Conservation (phyloP, 139 green algal genomes). For the Tetradesmus obliquus region DNA sequence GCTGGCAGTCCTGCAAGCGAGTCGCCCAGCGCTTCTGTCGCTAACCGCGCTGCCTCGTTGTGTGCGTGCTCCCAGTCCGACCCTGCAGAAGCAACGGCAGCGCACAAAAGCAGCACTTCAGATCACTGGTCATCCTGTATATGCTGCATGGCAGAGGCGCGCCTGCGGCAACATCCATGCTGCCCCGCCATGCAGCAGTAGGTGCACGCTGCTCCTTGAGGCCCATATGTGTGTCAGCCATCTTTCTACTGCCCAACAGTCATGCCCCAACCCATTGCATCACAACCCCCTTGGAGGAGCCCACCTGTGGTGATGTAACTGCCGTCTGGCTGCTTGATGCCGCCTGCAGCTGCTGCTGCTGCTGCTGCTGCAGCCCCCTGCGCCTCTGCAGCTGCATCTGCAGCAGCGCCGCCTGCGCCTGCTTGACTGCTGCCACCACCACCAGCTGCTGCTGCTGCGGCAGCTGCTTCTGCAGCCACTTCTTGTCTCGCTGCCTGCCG, state of each 20-base stretch:
- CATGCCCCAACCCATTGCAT: not conserved
- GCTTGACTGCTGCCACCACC: not conserved
- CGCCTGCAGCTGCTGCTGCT: not conserved
- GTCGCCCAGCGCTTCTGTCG: constrained; percentile 9
- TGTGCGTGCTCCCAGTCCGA: constrained; percentile 33
- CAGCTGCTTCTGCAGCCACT: not conserved
- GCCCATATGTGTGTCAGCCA: no score
- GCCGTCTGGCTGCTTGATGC: not conserved
- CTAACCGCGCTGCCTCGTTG: constrained; percentile 14
- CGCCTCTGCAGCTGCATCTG: not conserved
- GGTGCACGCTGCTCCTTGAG: no score
- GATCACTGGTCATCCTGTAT: not conserved
- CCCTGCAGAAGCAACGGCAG: not conserved
- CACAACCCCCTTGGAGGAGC: not conserved
- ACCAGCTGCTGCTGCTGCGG: not conserved
- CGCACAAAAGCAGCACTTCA: not conserved
- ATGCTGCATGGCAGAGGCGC: no score
- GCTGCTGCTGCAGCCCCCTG: not conserved
- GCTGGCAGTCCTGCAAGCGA: not conserved
- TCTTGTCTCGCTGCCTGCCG: not conserved
- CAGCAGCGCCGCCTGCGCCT: not conserved
- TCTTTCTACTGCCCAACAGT: no score
- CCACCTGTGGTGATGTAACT: not conserved
- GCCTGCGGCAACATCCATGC: no score
- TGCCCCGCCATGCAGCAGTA: no score